Conservation (phyloP, 352 stramenopile genomes). For the Globisporangium polare region DNA sequence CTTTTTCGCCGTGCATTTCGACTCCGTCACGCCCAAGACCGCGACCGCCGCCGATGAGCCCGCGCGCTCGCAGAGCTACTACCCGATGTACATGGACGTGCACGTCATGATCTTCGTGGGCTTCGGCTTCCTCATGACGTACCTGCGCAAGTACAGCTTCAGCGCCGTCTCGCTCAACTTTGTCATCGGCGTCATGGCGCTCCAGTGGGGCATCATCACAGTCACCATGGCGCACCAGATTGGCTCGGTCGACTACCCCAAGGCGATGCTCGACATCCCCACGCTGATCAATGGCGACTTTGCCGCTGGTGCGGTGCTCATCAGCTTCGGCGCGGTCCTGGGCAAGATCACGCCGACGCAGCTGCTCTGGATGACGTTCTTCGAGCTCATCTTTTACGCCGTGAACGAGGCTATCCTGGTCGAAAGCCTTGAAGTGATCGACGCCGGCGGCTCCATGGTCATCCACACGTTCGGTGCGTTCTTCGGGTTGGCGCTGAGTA, state of each 20-base stretch:
- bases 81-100: constrained; percentile 74
- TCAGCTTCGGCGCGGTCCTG: constrained; percentile 76
- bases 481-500: constrained; percentile 69
- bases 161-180: constrained; percentile 79
- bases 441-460: constrained; percentile 78
- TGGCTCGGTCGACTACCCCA: constrained; percentile 34
- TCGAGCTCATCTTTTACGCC: constrained; percentile 73
- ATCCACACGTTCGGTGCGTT: constrained; percentile 86
- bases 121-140: constrained; percentile 89
- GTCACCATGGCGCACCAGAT: constrained; percentile 64
- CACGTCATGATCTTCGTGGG: constrained; percentile 87
- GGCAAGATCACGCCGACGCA: constrained; percentile 75
- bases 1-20: constrained; percentile 43
- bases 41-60: constrained; percentile 10
- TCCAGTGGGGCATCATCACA: constrained; percentile 70
- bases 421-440: constrained; percentile 50
- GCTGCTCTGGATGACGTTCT: constrained; percentile 71
- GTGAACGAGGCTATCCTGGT: constrained; percentile 77
- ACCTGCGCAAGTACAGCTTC: constrained; percentile 79
- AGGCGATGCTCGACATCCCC: constrained; percentile 51
- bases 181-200: constrained; percentile 54
- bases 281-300: constrained; percentile 82
- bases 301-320: constrained; percentile 66
- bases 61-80: constrained; percentile 16
- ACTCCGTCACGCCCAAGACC: constrained; percentile 33